phyloP scores from a whole-genome alignment of 2,329 filamentous ascomycete species.

The Curvularia verruculosa region DNA sequence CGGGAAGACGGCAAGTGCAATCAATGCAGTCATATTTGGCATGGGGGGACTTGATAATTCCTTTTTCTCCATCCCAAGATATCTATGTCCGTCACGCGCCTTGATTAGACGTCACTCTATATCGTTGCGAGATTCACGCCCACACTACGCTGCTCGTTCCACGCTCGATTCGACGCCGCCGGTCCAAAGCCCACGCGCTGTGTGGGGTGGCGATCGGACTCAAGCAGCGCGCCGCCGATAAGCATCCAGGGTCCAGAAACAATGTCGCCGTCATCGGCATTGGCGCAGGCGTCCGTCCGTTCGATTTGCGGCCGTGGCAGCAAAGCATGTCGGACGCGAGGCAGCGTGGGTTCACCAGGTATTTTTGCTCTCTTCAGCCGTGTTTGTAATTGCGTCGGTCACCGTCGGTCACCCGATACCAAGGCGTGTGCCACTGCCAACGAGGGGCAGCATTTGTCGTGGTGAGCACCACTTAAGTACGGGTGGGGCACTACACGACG shows the following conservation, averaged over 20 bases:
- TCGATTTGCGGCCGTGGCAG: constrained; percentile 24
- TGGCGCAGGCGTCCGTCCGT: constrained; percentile 22
- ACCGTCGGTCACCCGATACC: neutral
- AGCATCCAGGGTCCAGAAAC: constrained; percentile 29
- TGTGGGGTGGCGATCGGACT: constrained; percentile 31
- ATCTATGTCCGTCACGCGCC: constrained; percentile 11
- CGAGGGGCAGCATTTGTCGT: constrained; percentile 18
- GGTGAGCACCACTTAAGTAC: constrained; percentile 1
- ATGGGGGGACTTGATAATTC: constrained; percentile 5
- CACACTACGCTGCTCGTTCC: constrained; percentile 10
- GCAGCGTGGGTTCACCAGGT: constrained; percentile 33
- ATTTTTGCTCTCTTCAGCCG: constrained; percentile 28
- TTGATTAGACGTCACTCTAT: constrained; percentile 1
- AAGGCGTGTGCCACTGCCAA: constrained; percentile 21
- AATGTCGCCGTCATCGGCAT: constrained; percentile 47
- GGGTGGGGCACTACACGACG: constrained; percentile 40
- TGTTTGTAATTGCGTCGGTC: constrained; percentile 6
- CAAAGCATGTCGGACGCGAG: constrained; percentile 16
- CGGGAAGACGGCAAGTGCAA: constrained; percentile 6
- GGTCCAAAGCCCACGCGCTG: constrained; percentile 23
- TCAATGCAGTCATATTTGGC: constrained; percentile 23
- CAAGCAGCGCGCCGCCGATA: constrained; percentile 28
- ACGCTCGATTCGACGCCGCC: constrained; percentile 12
- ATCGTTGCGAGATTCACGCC: constrained; percentile 12
- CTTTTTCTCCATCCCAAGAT: constrained; percentile 7